A percentile compares a stretch with the other conserved stretches of the same genome.
These are phyloP conservation scores for Rhodotorula sp. DNA, from an alignment of 1,284 basidiomycete species.

Conservation along the genomic window DNA sequence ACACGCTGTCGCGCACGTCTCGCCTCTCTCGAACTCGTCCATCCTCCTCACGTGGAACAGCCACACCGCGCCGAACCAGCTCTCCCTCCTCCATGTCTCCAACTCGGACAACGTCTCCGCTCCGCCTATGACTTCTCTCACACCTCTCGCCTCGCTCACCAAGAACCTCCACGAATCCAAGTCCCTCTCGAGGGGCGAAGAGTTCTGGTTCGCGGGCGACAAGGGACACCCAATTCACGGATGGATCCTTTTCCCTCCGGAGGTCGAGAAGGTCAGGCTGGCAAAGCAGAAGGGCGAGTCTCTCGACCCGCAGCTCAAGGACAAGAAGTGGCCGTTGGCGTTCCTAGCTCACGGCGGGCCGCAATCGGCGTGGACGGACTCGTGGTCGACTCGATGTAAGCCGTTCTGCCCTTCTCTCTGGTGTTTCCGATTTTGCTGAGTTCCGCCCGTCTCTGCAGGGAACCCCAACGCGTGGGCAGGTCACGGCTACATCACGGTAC, in stretches of 20 bases:
- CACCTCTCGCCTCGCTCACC: conserved; percentile 32
- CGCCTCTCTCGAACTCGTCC: not conserved
- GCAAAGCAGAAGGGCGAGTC: conserved; percentile 47
- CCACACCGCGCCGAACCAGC: conserved; percentile 69
- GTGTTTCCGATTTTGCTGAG: not conserved
- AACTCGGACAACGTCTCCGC: conserved; percentile 49
- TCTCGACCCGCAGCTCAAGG: conserved; percentile 1
- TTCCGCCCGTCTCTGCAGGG: not conserved
- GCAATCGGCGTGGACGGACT: conserved; percentile 73
- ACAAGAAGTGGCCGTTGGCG: conserved; percentile 70
- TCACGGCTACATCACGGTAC: conserved; percentile 57
- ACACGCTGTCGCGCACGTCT: conserved; percentile 56
- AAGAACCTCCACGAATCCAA: conserved; percentile 59
- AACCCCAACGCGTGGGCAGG: conserved; percentile 7
- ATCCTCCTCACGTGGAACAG: conserved; percentile 59
- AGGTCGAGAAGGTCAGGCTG: conserved; percentile 54
- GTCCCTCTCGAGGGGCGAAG: conserved; percentile 62
- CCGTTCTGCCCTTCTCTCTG: not conserved
- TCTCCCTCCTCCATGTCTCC: conserved; percentile 54
- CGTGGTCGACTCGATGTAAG: conserved; percentile 73
- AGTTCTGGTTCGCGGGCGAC: conserved; percentile 83
- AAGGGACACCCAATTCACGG: conserved; percentile 71
- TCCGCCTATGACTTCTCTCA: not conserved
- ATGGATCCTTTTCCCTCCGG: conserved; percentile 74
- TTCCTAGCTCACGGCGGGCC: conserved; percentile 72